Evolutionary conservation across 345 rosid genomes (phyloP), one percentile per base, ranked within the genome.

Genomic region (Gossypium turneri): DNA sequence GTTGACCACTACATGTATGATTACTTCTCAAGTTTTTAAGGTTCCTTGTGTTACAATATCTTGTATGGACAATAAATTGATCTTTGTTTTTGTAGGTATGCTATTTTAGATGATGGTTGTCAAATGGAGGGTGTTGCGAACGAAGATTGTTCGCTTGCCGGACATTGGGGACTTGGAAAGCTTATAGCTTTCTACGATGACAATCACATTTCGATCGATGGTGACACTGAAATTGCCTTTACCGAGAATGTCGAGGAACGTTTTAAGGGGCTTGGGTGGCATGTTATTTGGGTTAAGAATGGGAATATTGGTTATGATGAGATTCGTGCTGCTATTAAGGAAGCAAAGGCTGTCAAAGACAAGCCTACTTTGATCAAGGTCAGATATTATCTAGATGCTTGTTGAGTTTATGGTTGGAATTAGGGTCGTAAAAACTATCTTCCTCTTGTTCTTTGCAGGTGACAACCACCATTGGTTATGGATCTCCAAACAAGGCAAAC

Each of bases 201-300:
- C 83, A 93, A 93, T 83, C 98, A 93, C 85, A 96, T 93, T 74
- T 96, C 98, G 48, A 93, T 96, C 44, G 98, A 93, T 77, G 97
- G 98, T 79, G 89, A 93, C 84, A 96, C 98, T 0, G 92, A 92
- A n/a, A 93, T 96, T 75, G 95, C 99, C 12, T 96, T 96, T 76
- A 96, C 98, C 0, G 97, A 96, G 89, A 78, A 62, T 27, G 99
- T 93, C 7, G 94, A 84, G 41, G 65, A 67, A 68, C 94, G 97
- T 76, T 96, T 91, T 29, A 97, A 93, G 87, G 97, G 85, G 58
- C 98, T 90, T 74, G 98, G 99, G 29, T 96, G 99, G 99, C 98
- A 96, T 75, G 98, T 93, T 56, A 90, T 93, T 77, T 91, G 97
- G 99, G 98, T 95, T 79, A 91, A 95, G 92, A 93, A 90, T 75